Base-by-base conservation (phyloP, 2,329 filamentous ascomycete genomes). In the Nigrospora osmanthi region DNA sequence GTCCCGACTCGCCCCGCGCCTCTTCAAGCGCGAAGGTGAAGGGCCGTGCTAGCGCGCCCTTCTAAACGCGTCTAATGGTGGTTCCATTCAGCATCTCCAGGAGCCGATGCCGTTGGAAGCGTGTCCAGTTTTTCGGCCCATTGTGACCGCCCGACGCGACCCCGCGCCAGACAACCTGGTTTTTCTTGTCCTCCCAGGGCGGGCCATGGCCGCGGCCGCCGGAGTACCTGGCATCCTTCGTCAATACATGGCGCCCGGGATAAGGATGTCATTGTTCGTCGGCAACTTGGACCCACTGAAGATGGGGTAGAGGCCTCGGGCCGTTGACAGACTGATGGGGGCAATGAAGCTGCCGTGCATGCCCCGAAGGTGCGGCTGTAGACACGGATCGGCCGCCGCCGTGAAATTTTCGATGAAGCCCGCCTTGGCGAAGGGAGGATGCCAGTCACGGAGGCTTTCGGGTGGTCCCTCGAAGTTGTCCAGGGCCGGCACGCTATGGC, bases 71-170 rank as follows among this genome's bases (percentile, higher is more conserved):
- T 23, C 59, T 58, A 19, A 81, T 74, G 16, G 67, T 71, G 2
- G 78, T 82, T 10, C 72, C 73, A 52, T 87, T 86, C 46, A 83
- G 66, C 79, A 86, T 82, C 45, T 79, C 70, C 15, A 86, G 66
- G 50, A 86, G 78, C 5, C 83, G 78, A 52, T 84, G 81, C 17
- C 83, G 78, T 44, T 87, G 83, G 52, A 85, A 83, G n/a, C 76
- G 74, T 41, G 70, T 72, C 82, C 83, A 87, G 49, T 74, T 83
- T 33, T 78, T 56, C 7, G 55, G 53, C 38, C 34, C 65, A 30
- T 66, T 57, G 33, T 66, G 64, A 3, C 78, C 80, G 6, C 79
- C 80, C 13, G 79, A 80, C 6, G 75, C 78, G 4, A 76, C 74
- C 39, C 81, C 81, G 32, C 81, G 76, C 81, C 81, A 85, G 40